A percentile compares a stretch with the other conserved stretches of the same genome.
Conservation (phyloP, 495 filamentous ascomycete species). For the Gamarada debralockiae region DNA sequence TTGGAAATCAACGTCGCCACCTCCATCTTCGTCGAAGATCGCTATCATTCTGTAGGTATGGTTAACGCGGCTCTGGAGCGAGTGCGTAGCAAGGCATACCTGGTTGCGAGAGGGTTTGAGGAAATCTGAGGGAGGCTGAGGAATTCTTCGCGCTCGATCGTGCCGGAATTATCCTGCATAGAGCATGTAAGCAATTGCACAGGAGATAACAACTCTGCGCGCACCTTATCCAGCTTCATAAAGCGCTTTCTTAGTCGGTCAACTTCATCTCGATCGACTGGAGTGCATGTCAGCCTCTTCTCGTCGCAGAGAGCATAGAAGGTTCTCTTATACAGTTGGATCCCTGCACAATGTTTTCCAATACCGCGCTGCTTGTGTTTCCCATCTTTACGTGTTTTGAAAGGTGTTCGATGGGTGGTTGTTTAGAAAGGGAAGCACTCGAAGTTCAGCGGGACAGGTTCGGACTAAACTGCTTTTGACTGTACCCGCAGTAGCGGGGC, state of each 20-base stretch:
- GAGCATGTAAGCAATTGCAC: neutral
- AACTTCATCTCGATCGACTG: slow-evolving; percentile 96
- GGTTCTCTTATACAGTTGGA: slow-evolving; percentile 75
- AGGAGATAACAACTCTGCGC: slow-evolving; percentile 8
- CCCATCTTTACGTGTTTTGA: slow-evolving; percentile 60
- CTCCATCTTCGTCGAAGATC: slow-evolving; percentile 98
- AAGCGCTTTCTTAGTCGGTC: slow-evolving; percentile 93
- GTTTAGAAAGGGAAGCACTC: neutral
- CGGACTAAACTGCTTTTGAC: too few relatives aligned
- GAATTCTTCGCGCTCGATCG: slow-evolving; percentile 98
- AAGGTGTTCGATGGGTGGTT: neutral
- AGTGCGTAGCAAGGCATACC: slow-evolving; percentile 44
- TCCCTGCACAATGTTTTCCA: slow-evolving; percentile 93
- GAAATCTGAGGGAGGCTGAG: slow-evolving; percentile 95
- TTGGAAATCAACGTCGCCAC: slow-evolving; percentile 97
- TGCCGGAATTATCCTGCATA: slow-evolving; percentile 87
- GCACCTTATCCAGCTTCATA: slow-evolving; percentile 97
- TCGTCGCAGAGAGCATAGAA: slow-evolving; percentile 3
- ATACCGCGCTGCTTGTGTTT: slow-evolving; percentile 75
- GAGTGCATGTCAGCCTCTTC: neutral
- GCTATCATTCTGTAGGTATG: slow-evolving; percentile 77
- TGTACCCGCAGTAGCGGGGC: too few relatives aligned
- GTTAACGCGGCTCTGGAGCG: slow-evolving; percentile 6
- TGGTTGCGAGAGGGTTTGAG: slow-evolving; percentile 93
- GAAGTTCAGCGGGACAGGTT: too few relatives aligned